Evolutionary conservation across 1,284 basidiomycete genomes (phyloP), one percentile per base, ranked within the genome.

Genomic region (Neotropicomus parvogracilis): DNA sequence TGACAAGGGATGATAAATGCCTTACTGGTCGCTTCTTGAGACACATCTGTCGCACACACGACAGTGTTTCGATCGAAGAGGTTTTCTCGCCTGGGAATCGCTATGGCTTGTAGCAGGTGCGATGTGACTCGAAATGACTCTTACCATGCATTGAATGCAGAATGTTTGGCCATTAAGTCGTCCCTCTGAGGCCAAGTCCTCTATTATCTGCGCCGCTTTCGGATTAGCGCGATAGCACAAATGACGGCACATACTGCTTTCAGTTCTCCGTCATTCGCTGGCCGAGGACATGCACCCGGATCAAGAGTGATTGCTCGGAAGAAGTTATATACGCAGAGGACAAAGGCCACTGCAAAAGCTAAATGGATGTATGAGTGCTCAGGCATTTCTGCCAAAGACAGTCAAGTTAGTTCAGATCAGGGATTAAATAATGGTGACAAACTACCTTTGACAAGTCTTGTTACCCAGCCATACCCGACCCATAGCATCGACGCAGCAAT

Each of bases 11-110:
- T 26, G 40, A 34, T n/a, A 21, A 28, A 19, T 34, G 14, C 74
- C 88, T 67, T 63, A 95, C 91, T 97, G 94, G 63, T 97, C 94
- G 62, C 86, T 90, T 41, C 91, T 77, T 7, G 88, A 91, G 14
- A 95, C 79, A 62, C 97, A 99, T 49, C 85, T 83, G 57, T 95
- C 87, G 64, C 95, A 98, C 28, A 90, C 76, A 13, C 93, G 82
- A 71, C 95, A 98, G 66, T 99, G 97, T 67, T 97, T 98, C 20
- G 91, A 95, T 7, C 95, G 81, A 19, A 99, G 73, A 4, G 95
- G 92, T 62, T 95, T 94, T 36, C 88, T 81, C 2, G 90, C 85
- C 85, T 90, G 45, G 20, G 40, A 37, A 36, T n/a, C 8, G 4
- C 24, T 8, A 4, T 8, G 8, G 19, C 9, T 46, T 28, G 14